These are phyloP conservation scores for Backusella tarrabulga DNA, from an alignment of 192 early-diverging fungal species.

Conservation along the genomic window DNA sequence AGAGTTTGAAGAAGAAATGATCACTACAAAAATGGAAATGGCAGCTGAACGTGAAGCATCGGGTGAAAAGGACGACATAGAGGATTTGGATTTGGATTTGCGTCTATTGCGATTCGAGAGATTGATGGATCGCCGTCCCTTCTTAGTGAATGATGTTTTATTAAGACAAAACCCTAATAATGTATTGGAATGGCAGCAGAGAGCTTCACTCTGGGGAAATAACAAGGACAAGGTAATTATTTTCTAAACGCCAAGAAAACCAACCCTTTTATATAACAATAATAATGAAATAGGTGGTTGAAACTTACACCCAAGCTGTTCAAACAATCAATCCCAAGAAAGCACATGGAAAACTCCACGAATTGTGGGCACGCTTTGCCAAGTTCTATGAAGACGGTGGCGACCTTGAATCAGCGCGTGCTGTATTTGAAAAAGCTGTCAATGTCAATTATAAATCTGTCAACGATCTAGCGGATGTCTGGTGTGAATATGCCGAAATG, in stretches of 20 bases:
- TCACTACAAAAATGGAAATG: conserved; percentile 71
- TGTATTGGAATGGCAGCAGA: conserved; percentile 89
- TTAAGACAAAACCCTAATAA: conserved; percentile 89
- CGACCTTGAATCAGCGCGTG: conserved; percentile 65
- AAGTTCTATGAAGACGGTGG: conserved; percentile 65
- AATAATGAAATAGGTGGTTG: conserved; percentile 47
- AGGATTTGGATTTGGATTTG: conserved; percentile 76
- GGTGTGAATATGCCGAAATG: conserved; percentile 89
- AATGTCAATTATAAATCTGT: conserved; percentile 79
- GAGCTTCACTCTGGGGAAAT: conserved; percentile 69
- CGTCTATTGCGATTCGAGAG: conserved; percentile 83
- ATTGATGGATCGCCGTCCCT: conserved; percentile 88
- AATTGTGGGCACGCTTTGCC: conserved; percentile 87
- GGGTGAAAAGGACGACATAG: conserved; percentile 48
- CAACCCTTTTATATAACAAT: not conserved
- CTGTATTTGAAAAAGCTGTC: conserved; percentile 81
- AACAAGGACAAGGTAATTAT: conserved; percentile 45
- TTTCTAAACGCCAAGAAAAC: not conserved
- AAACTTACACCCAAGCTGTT: conserved; percentile 75
- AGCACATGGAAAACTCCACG: conserved; percentile 71
- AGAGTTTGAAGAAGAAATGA: conserved; percentile 82
- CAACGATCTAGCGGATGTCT: conserved; percentile 85
- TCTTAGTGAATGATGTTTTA: conserved; percentile 92
- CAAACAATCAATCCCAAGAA: conserved; percentile 74
- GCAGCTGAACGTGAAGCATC: conserved; percentile 51